phyloP scores from a whole-genome alignment of 352 stramenopile genomes.

The Globisporangium barbulae region DNA sequence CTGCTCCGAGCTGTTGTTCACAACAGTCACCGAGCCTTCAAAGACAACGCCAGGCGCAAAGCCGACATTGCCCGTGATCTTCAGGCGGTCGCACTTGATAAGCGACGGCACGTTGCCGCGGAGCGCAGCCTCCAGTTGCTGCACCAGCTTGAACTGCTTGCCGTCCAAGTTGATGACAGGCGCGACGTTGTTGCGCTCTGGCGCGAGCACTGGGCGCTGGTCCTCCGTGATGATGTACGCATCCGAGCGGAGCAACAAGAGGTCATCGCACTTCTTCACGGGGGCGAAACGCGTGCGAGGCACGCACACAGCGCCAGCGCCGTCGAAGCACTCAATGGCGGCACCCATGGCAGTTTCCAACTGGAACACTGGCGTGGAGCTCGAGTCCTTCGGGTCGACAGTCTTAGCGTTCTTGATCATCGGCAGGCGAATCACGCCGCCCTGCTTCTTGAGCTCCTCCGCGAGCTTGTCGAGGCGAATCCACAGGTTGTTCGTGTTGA shows the following conservation, averaged over 20 bases:
- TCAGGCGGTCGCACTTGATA: constrained; percentile 94
- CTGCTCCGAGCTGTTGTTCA: constrained; percentile 95
- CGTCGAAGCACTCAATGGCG: constrained; percentile 86
- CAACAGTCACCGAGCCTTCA: constrained; percentile 90
- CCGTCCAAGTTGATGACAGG: constrained; percentile 94
- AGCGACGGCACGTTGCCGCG: constrained; percentile 93
- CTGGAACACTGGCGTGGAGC: constrained; percentile 84
- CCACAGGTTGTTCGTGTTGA: constrained; percentile 91
- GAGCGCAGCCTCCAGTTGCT: constrained; percentile 94
- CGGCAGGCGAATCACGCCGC: constrained; percentile 75
- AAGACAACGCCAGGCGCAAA: constrained; percentile 92
- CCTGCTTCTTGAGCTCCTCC: constrained; percentile 75
- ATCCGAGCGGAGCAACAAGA: constrained; percentile 94
- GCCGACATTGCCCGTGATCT: constrained; percentile 93
- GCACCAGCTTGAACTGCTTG: constrained; percentile 99
- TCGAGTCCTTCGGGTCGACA: constrained; percentile 82
- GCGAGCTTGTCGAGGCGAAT: constrained; percentile 86
- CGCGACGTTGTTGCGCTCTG: constrained; percentile 92
- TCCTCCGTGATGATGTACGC: constrained; percentile 97
- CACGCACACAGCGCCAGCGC: constrained; percentile 84
- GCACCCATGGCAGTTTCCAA: constrained; percentile 86
- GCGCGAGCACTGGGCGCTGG: constrained; percentile 94
- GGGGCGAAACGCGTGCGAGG: constrained; percentile 85
- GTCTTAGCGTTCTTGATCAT: constrained; percentile 91
- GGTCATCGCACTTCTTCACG: constrained; percentile 89